Evolutionary conservation across 202 grass and related monocot genomes (phyloP).

Genomic region (Zoysia matrella): DNA sequence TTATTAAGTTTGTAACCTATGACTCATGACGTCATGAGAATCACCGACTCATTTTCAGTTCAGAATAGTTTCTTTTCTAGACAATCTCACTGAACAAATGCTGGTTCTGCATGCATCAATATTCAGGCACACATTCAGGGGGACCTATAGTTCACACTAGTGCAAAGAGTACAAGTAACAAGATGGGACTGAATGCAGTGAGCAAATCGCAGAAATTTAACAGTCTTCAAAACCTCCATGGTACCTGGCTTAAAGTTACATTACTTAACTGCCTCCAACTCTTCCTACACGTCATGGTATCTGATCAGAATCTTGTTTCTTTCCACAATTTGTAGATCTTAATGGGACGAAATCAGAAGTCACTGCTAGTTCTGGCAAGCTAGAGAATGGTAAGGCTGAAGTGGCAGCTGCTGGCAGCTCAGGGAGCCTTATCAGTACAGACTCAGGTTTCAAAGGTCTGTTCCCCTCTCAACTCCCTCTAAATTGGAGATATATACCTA

Average conservation of each 20-base stretch:
- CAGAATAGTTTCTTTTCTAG: conserved; percentile 5
- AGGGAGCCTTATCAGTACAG: conserved; percentile 19
- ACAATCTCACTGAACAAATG: conserved; percentile 16
- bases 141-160: conserved; percentile 12
- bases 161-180: conserved; percentile 25
- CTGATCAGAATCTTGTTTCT: conserved; percentile 11
- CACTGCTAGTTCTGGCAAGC: conserved; percentile 36
- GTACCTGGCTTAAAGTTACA: conserved; percentile 24
- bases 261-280: not conserved
- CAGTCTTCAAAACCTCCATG: conserved; percentile 30
- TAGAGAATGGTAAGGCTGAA: conserved; percentile 34
- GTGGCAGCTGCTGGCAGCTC: conserved; percentile 3
- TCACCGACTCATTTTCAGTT: conserved; percentile 1
- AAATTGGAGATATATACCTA: not conserved
- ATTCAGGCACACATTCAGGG: conserved; percentile 8
- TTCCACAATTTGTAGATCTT: conserved; percentile 38
- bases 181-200: conserved; percentile 11
- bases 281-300: not conserved
- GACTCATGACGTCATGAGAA: not conserved
- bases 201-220: conserved; percentile 44
- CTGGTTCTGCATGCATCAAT: conserved; percentile 27
- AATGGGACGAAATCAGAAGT: conserved; percentile 28
- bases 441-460: conserved; percentile 42
- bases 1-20: not conserved
- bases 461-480: not conserved